Conservation (phyloP, 306 rosid species). For the Rubus parviflorus region DNA sequence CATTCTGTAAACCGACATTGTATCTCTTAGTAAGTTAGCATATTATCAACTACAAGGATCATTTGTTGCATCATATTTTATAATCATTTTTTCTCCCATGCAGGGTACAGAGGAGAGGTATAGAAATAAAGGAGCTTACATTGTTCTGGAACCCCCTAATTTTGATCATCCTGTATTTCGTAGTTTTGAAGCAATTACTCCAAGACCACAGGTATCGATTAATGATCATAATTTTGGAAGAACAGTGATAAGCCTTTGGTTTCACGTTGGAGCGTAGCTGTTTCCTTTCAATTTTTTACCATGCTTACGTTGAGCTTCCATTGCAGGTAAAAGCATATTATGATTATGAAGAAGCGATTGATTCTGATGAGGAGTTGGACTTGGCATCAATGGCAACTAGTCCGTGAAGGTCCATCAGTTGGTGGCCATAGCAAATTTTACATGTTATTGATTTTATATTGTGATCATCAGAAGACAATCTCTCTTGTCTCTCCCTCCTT, state of each 20-base stretch:
- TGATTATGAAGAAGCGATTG: conserved; percentile 66
- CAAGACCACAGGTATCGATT: conserved; percentile 71
- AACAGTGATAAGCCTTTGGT: not conserved
- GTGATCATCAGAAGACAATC: no score
- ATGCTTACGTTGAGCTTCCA: conserved; percentile 6
- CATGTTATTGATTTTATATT: not conserved
- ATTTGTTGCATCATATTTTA: not conserved
- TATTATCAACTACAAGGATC: no score
- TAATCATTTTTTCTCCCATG: conserved; percentile 15
- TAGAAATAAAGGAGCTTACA: conserved; percentile 78
- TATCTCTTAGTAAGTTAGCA: not conserved
- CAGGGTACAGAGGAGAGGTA: conserved; percentile 74
- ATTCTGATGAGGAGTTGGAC: conserved; percentile 86
- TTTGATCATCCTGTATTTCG: conserved; percentile 71
- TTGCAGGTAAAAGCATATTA: conserved; percentile 69
- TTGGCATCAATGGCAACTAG: conserved; percentile 74
- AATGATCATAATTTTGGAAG: not conserved
- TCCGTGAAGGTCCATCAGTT: conserved; percentile 15
- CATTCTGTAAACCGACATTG: not conserved
- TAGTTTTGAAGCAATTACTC: conserved; percentile 68
- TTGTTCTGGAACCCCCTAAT: conserved; percentile 72
- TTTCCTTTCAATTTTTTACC: not conserved
- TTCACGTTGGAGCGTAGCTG: not conserved
- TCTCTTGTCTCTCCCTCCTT: not conserved
- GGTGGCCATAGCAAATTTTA: not conserved